Conservation (phyloP, 2,329 filamentous ascomycete species). For the Fusarium foetens region DNA sequence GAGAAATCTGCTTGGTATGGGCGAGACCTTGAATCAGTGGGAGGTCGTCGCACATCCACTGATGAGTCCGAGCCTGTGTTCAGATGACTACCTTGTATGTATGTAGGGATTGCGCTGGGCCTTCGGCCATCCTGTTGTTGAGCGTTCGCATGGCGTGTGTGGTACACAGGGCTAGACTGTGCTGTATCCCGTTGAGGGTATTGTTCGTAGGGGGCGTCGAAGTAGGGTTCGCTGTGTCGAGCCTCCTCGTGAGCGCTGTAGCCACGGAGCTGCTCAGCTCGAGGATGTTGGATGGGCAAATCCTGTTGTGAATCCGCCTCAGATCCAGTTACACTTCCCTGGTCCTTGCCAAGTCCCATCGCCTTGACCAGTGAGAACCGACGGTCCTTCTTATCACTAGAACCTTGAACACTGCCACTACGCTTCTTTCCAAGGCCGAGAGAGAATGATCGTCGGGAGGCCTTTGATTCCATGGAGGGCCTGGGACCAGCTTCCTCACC, state of each 20-base stretch:
- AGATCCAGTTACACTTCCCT: constrained; percentile 58
- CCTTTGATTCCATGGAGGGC: constrained; percentile 75
- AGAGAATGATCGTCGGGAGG: constrained; percentile 75
- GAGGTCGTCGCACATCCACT: constrained; percentile 58
- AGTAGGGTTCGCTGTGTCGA: constrained; percentile 51
- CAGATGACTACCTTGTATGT: constrained; percentile 59
- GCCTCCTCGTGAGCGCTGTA: constrained; percentile 52
- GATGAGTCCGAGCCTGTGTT: constrained; percentile 66
- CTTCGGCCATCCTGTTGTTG: constrained; percentile 54
- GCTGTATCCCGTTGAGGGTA: constrained; percentile 49
- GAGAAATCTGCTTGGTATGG: constrained; percentile 57
- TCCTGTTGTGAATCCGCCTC: constrained; percentile 63
- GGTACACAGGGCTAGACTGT: constrained; percentile 52
- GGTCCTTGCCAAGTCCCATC: constrained; percentile 69
- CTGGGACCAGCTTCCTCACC: constrained; percentile 63
- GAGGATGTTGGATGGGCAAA: constrained; percentile 61
- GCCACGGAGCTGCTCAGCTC: constrained; percentile 44
- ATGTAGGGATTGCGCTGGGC: constrained; percentile 58
- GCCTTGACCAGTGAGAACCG: constrained; percentile 78
- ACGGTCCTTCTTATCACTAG: constrained; percentile 67
- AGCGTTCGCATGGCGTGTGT: constrained; percentile 55
- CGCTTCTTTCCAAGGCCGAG: constrained; percentile 75
- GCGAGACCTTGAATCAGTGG: constrained; percentile 52
- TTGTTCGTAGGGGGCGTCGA: constrained; percentile 54
- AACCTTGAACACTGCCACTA: constrained; percentile 72